Evolutionary conservation across 176 grass and related monocot genomes (phyloP), one percentile per base, ranked within the genome.

Genomic region (Avena sativa): DNA sequence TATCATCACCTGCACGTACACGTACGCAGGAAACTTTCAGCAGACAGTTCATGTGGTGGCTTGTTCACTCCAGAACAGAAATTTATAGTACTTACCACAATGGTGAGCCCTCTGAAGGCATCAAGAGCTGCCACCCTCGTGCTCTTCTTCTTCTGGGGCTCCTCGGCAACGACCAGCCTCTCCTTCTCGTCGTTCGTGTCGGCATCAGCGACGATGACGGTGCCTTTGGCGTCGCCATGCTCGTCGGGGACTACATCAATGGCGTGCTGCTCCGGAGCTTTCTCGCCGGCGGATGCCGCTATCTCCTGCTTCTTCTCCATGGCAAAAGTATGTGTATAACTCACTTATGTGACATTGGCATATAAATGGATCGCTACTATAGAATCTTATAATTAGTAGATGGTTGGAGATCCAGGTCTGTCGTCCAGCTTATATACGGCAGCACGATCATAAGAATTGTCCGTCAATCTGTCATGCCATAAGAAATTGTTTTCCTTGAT

Each of bases 51-150:
- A 63, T 44, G 55, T 34, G 49, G 56, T 17, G 10, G 15, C 23
- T 89, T 56, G 10, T 48, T 47, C 12, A 43, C 5, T 49, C 48
- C 10, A 47, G 70, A 71, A 72, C 32, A 34, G 43, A 72, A 46
- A 12, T 21, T 46, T 34, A 34, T 34, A 2, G 47, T 23, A 20
- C 40, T 43, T 89, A 95, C 93, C 82, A 93, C 96, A 71, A 98
- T 93, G 68, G 96, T 98, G 57, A 98, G 85, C 71, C 96, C 96
- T 78, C 93, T 90, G 84, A 98, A 98, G 46, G 94, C 91, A 91
- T 98, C 96, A 23, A 98, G 90, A 28, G 96, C 83, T 14, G 93
- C 88, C 36, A 98, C 91, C 51, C 93, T 92, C 69, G 80, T 93
- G 47, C 86, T 63, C 53, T 84, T 90, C 64, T 74, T 84, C 76